A percentile compares a stretch with the other conserved stretches of the same genome.
These are phyloP conservation scores for Trichoderma gracile DNA, from an alignment of 2,329 filamentous ascomycete species.

Conservation along the genomic window DNA sequence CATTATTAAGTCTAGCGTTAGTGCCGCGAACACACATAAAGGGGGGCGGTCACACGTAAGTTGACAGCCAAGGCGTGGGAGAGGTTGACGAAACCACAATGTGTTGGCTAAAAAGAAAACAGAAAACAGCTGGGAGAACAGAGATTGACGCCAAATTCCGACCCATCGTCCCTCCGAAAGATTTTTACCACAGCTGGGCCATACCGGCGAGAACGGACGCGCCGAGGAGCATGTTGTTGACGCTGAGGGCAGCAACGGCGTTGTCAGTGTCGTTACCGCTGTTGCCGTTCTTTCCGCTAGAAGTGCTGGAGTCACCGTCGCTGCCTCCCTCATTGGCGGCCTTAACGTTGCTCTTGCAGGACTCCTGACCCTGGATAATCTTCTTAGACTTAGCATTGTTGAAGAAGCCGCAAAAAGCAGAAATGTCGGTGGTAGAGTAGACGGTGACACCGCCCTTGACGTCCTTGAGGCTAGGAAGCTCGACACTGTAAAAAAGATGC, in stretches of 20 bases:
- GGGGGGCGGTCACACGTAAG: constrained; percentile 22
- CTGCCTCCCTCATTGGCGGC: constrained; percentile 52
- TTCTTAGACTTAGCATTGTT: constrained; percentile 43
- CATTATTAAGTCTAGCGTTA: constrained; percentile 49
- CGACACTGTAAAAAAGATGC: constrained; percentile 55
- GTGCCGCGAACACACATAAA: constrained; percentile 30
- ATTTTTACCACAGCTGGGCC: constrained; percentile 54
- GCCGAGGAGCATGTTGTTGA: constrained; percentile 50
- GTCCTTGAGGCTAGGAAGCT: constrained; percentile 65
- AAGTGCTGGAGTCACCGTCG: constrained; percentile 35
- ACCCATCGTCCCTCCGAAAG: constrained; percentile 33
- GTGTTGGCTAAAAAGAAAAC: constrained; percentile 40
- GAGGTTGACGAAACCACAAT: constrained; percentile 38
- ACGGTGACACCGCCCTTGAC: constrained; percentile 73
- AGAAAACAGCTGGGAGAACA: constrained; percentile 39
- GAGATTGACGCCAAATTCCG: constrained; percentile 41
- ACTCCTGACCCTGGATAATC: constrained; percentile 46
- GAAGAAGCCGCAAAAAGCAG: constrained; percentile 55
- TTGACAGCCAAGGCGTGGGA: constrained; percentile 28
- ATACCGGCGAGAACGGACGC: constrained; percentile 50
- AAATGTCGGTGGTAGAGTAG: constrained; percentile 64
- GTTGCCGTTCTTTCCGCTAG: constrained; percentile 33
- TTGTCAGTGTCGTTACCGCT: constrained; percentile 37
- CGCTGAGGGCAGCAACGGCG: constrained; percentile 47
- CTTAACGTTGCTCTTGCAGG: constrained; percentile 54